Evolutionary conservation across 2,329 filamentous ascomycete genomes (phyloP), one percentile per base, ranked within the genome.

Genomic region (Pseudocercospora musae): DNA sequence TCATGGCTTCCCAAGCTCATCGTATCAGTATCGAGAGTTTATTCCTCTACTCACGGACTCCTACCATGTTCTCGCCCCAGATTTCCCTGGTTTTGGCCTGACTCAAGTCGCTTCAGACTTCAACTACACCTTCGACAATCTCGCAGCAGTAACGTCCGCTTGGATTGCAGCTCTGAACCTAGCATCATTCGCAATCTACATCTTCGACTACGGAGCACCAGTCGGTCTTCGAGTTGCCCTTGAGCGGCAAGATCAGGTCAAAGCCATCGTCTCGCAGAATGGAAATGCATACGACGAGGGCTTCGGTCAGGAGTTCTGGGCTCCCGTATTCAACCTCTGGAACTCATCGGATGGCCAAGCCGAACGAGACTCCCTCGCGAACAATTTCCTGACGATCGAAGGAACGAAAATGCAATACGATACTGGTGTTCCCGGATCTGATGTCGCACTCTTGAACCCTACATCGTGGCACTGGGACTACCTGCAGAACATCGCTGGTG

Each of bases 151-250:
- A 1, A 75, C 84, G 37, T 75, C 74, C 9, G 77, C 77, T 6
- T 86, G 86, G 68, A 71, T 85, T 11, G 76, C 80, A 37, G 75
- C 76, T 0, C 73, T 87, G 8, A 62, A 74, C 2, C 75, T 87
- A 37, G 63, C 68, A 13, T 78, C 77, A 31, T 86, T 82, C 73
- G 79, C 81, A 13, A 72, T 85, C 27, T 88, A 87, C 72, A 80
- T 87, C 64, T 87, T 88, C 70, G 85, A 88, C 76, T 87, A 87
- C 70, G 85, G 85, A 56, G 83, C 84, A 0, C 85, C 86, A 0
- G 78, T 79, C 0, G 85, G 80, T 0, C 74, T 86, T 23, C 79
- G 84, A 2, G 75, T 87, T 1, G 84, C 84, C 0, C 76, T 86
- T 1, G 66, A 79, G 48, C 75, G 80, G 2, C 81, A 82, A 0